phyloP scores from a whole-genome alignment of 208 protist genomes.

The Leishmania braziliensis region DNA sequence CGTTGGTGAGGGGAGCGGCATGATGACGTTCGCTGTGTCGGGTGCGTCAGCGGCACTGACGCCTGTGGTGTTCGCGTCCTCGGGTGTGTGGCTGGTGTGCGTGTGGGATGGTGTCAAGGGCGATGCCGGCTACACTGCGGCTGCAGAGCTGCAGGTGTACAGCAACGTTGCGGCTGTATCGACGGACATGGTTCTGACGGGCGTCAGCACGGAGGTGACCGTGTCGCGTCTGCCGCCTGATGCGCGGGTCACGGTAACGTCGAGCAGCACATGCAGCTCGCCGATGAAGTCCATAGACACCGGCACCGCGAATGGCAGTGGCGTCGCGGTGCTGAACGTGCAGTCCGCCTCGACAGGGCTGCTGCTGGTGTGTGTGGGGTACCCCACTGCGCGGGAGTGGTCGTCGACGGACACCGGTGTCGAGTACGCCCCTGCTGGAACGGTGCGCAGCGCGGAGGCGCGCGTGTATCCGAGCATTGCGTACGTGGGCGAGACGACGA shows the following conservation, averaged over 20 bases:
- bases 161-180: constrained; percentile 18
- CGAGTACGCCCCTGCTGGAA: constrained; percentile 26
- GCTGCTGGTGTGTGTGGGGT: constrained; percentile 48
- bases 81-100: constrained; percentile 39
- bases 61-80: constrained; percentile 29
- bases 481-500: constrained; percentile 25
- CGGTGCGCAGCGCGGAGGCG: constrained; percentile 24
- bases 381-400: constrained; percentile 24
- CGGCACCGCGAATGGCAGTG: constrained; percentile 19
- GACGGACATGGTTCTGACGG: constrained; percentile 25
- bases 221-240: constrained; percentile 29
- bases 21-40: constrained; percentile 11
- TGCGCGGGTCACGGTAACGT: constrained; percentile 19
- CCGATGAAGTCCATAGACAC: constrained; percentile 6
- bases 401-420: constrained; percentile 3
- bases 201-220: constrained; percentile 15
- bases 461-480: constrained; percentile 22
- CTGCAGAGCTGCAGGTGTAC: constrained; percentile 36
- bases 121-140: constrained; percentile 3
- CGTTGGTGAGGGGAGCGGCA: background rate
- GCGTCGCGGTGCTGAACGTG: constrained; percentile 20
- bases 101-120: constrained; percentile 9
- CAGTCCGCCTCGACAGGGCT: constrained; percentile 9
- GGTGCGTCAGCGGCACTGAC: constrained; percentile 1
- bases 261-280: constrained; percentile 10